Percentiles rank a stretch among this genome's conserved stretches.
These are phyloP conservation scores for Phytophthora agathidicida DNA, from an alignment of 352 stramenopile genomes.

Conservation along the genomic window DNA sequence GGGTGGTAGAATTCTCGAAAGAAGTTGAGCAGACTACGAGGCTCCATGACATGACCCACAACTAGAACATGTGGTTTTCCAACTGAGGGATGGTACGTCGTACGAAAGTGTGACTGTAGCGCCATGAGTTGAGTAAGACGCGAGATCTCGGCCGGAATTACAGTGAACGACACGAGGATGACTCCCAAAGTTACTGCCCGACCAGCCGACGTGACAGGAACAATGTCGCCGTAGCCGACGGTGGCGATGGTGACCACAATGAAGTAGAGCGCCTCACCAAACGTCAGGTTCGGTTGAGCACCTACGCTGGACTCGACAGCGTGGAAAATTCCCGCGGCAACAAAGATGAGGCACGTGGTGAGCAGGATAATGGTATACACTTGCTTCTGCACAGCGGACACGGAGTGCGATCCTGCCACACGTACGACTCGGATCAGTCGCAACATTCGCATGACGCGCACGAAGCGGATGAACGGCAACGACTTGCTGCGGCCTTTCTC, in stretches of 20 bases:
- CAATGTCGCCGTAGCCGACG: slow-evolving; percentile 62
- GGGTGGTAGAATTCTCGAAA: slow-evolving; percentile 72
- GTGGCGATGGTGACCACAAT: slow-evolving; percentile 64
- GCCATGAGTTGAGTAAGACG: slow-evolving; percentile 59
- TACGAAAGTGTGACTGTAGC: slow-evolving; percentile 72
- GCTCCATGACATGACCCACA: slow-evolving; percentile 58
- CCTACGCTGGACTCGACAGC: slow-evolving; percentile 46
- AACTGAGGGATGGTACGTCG: slow-evolving; percentile 53
- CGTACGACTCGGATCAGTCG: slow-evolving; percentile 58
- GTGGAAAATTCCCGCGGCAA: slow-evolving; percentile 64
- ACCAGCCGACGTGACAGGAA: slow-evolving; percentile 44
- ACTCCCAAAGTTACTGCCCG: slow-evolving; percentile 51
- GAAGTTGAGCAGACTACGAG: slow-evolving; percentile 58
- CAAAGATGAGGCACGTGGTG: slow-evolving; percentile 70
- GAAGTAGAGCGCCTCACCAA: slow-evolving; percentile 67
- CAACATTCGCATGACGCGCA: slow-evolving; percentile 64
- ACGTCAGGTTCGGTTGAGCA: slow-evolving; percentile 40
- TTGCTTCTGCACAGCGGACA: slow-evolving; percentile 70
- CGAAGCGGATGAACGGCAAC: slow-evolving; percentile 66
- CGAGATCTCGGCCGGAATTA: slow-evolving; percentile 61
- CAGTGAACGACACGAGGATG: slow-evolving; percentile 63
- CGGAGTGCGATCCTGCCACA: slow-evolving; percentile 45
- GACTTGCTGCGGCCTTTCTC: slow-evolving; percentile 21
- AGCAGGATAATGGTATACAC: slow-evolving; percentile 71
- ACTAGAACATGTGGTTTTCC: slow-evolving; percentile 65